phyloP scores from a whole-genome alignment of 495 filamentous ascomycete species.

The Aspergillus ostianus region DNA sequence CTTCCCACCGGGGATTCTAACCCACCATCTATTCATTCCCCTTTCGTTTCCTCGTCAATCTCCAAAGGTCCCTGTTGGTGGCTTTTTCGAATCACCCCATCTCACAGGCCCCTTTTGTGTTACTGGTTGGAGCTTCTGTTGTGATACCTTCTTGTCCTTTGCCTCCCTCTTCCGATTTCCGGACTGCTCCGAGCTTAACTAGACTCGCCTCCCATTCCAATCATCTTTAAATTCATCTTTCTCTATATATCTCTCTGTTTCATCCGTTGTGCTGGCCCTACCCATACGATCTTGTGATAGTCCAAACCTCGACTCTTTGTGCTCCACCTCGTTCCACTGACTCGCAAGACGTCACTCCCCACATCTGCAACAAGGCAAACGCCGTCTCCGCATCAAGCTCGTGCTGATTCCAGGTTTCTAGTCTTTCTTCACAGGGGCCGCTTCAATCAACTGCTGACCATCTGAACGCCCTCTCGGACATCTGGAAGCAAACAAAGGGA shows the following conservation, averaged over 20 bases:
- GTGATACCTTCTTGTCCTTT: slow-evolving; percentile 23
- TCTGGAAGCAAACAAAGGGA: not conserved
- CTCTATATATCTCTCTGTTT: not conserved
- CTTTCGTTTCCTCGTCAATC: not conserved
- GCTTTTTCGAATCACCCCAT: not conserved
- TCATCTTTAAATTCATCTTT: not conserved
- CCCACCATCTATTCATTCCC: slow-evolving; percentile 7
- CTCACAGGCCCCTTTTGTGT: slow-evolving; percentile 17
- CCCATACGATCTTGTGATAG: not conserved
- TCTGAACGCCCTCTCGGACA: not conserved
- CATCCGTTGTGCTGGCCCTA: not conserved
- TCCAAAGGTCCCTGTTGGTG: not conserved
- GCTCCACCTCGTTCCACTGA: not conserved
- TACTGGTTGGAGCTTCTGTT: slow-evolving; percentile 16
- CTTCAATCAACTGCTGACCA: not conserved
- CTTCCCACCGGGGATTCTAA: slow-evolving; percentile 9
- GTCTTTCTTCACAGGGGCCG: not conserved
- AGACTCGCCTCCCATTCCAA: not conserved
- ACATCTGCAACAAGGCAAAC: not conserved
- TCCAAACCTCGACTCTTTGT: not conserved
- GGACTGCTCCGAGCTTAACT: not conserved
- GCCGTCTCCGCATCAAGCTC: not conserved
- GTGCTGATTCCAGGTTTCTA: not conserved
- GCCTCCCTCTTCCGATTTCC: not conserved
- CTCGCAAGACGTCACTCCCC: not conserved